Conservation (phyloP, 2,329 filamentous ascomycete species). For the Helotiales sp. region DNA sequence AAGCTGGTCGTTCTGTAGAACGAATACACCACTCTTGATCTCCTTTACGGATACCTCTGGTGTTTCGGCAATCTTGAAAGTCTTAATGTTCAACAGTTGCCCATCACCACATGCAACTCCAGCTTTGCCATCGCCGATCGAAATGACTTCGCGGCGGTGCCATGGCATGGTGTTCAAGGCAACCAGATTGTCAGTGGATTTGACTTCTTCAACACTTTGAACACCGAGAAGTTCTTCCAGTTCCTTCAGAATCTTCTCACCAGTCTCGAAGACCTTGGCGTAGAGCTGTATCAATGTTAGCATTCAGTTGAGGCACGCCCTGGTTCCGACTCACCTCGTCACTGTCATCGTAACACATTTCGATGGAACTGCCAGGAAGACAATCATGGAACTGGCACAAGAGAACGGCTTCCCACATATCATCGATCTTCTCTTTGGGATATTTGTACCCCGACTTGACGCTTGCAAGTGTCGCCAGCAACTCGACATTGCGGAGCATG, state of each 20-base stretch:
- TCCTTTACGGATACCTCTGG: conserved; percentile 59
- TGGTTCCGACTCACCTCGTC: conserved; percentile 62
- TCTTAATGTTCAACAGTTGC: conserved; percentile 55
- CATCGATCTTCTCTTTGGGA: conserved; percentile 90
- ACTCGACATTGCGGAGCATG: conserved; percentile 85
- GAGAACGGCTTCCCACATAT: conserved; percentile 92
- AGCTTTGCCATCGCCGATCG: conserved; percentile 59
- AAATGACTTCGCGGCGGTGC: conserved; percentile 75
- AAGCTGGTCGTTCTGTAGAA: conserved; percentile 79
- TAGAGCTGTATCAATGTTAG: conserved; percentile 65
- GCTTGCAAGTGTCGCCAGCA: conserved; percentile 83
- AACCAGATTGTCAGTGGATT: conserved; percentile 55
- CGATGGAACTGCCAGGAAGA: conserved; percentile 90
- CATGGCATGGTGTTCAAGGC: conserved; percentile 89
- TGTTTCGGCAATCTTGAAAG: conserved; percentile 53
- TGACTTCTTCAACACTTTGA: conserved; percentile 49
- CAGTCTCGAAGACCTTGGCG: conserved; percentile 78
- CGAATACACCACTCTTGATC: conserved; percentile 66
- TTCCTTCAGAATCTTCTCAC: conserved; percentile 72
- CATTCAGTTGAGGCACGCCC: neutral
- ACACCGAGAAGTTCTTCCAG: conserved; percentile 72
- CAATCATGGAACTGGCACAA: conserved; percentile 99
- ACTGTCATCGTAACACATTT: conserved; percentile 98
- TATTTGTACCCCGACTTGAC: conserved; percentile 79
- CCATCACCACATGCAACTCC: conserved; percentile 63